A percentile compares a stretch with the other conserved stretches of the same genome.
These are phyloP conservation scores for Lentinula lateritia DNA, from an alignment of 768 basidiomycete genomes.

Conservation along the genomic window DNA sequence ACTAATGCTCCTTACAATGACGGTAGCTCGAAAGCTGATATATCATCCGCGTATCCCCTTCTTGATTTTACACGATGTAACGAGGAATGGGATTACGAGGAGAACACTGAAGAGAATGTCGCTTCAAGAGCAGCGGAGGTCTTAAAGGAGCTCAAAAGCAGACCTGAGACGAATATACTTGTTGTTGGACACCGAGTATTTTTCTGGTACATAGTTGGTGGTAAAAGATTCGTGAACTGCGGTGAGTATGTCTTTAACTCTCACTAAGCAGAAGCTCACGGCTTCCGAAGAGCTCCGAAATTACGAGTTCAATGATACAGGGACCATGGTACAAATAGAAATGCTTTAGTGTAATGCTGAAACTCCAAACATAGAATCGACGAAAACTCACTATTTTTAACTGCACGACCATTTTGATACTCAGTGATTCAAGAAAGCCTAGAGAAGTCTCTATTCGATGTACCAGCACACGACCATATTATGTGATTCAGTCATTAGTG, in stretches of 20 bases:
- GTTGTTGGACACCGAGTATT: constrained; percentile 14
- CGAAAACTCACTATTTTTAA: too few species aligned
- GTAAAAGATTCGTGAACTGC: constrained; percentile 11
- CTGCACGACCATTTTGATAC: too few species aligned
- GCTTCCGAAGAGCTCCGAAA: not conserved
- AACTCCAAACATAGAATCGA: too few species aligned
- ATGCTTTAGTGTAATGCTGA: not conserved
- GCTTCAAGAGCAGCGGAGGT: constrained; percentile 8
- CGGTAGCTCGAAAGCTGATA: constrained; percentile 7
- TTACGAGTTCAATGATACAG: not conserved
- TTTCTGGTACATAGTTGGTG: constrained; percentile 10
- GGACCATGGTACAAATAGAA: not conserved
- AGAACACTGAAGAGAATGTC: constrained; percentile 9
- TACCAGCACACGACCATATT: not conserved
- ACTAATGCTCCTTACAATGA: constrained; percentile 13
- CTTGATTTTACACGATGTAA: constrained; percentile 13
- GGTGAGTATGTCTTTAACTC: constrained; percentile 2
- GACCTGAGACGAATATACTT: constrained; percentile 10
- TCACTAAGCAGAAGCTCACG: not conserved
- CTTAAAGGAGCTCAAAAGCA: constrained; percentile 1
- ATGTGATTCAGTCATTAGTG: too few species aligned
- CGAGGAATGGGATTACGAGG: constrained; percentile 14
- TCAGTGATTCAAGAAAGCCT: too few species aligned
- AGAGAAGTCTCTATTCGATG: too few species aligned
- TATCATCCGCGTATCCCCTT: constrained; percentile 4